Base-by-base conservation (phyloP, 768 basidiomycete species). In the Kwoniella bestiolae region DNA sequence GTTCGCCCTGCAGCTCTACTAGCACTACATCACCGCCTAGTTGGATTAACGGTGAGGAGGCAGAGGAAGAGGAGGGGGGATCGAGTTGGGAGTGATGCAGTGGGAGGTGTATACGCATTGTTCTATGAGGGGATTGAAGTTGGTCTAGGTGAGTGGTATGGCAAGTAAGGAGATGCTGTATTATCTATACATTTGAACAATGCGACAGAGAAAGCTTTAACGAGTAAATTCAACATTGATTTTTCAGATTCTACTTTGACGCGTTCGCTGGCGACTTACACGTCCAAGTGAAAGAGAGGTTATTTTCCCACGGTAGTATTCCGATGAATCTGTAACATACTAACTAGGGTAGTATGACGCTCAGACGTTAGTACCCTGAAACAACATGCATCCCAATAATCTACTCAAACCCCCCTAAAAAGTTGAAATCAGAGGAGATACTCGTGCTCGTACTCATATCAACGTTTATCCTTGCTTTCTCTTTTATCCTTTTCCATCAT, bases 1-100 rank as follows among this genome's bases (percentile, higher is more conserved):
- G 84, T 55, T 85, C 83, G 56, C 94, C 94, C 80, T 97, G 94
- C 4, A 96, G 84, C 74, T 97, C 94, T 58, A 97, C 86, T 4
- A 97, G 83, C 45, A 92, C 87, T 14, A 92, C 78, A 75, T 93
- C 91, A 46, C 89, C 88, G 16, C 91, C 91, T 46, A 94, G 85
- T 62, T 85, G 85, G 1, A 88, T 89, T 14, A 95, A 83, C 0
- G 84, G 82, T 1, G 88, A 84, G 25, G 38, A 44, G 4, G 58
- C 14, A 16, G 64, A 32, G 6, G 64, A 60, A 14, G 70, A 41
- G 9, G 57, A 35, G 6, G 63, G 45, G 8, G 46, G 55, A 12
- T 45, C 53, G 41, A 72, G 73, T 31, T 70, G 75, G 18, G 67
- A 59, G 9, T 69, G 68, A 62, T 70, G 59, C 14, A 79, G 62